Evolutionary conservation across 1,284 basidiomycete genomes (phyloP), one percentile per base, ranked within the genome.

Genomic region (Sporisorium scitamineum): DNA sequence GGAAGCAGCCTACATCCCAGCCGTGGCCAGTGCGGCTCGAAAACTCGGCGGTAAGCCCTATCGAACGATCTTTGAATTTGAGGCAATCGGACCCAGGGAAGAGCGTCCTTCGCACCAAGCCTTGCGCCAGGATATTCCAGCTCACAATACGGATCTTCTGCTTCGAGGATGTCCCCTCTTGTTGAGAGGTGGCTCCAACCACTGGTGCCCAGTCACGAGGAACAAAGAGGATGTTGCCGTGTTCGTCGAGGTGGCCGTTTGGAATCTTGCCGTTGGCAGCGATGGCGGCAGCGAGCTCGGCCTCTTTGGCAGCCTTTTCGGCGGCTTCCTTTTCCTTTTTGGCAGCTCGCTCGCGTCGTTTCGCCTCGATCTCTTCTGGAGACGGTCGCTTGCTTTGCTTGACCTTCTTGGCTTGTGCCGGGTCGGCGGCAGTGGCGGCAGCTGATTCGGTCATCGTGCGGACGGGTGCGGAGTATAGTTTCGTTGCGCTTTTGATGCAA

Each of bases 71-170:
- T 29, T 76, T 81, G 77, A 85, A 86, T 74, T 85, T 86, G 39
- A 87, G 76, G 53, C 80, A 84, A 66, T 87, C 86, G n/a, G 81
- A 84, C 0, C 86, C 86, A 0, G 86, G 86, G 62, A 87, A 87
- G 7, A 87, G 76, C 52, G 84, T 85, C 13, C 86, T 73, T 4
- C 86, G 81, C 18, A 87, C 86, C 29, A 87, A 76, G 5, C 85
- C 84, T 61, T 87, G 86, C 0, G 86, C 86, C 3, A 87, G 78
- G 61, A 87, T 85, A 60, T 80, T 80, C 81, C 82, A 84, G 61
- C 73, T 78, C 37, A 81, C 66, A 27, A 81, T 53, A 22, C 68
- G 68, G 32, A 77, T 29, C 52, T 62, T 70, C 18, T 60, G 63
- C 39, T 41, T 56, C 6, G 41, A 5, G 22, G 27, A 20, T 11